phyloP scores from a whole-genome alignment of 148 eudicot species.

The Nepenthes gracilis region DNA sequence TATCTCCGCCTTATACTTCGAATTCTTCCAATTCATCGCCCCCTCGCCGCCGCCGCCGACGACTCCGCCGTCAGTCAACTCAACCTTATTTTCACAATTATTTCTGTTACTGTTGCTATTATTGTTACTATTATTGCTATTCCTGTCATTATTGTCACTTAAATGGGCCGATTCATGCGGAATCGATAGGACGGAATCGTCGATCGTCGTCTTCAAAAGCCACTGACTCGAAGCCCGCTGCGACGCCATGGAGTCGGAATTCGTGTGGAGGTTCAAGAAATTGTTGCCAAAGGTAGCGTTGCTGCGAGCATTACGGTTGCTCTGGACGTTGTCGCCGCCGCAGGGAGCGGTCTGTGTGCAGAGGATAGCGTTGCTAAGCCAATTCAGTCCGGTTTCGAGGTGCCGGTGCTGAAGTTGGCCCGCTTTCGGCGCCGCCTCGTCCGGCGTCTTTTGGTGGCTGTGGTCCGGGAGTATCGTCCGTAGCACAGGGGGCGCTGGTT shows the following conservation, averaged over 20 bases:
- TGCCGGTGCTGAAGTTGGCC: not conserved
- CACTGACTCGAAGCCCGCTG: constrained; percentile 3
- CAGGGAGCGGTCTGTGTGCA: constrained; percentile 3
- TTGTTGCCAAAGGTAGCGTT: not conserved
- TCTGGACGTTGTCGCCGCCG: not conserved
- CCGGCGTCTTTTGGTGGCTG: not conserved
- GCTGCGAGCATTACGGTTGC: no score
- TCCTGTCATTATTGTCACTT: not conserved
- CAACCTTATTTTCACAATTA: constrained; percentile 1
- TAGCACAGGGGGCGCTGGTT: no score
- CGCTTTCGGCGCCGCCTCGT: constrained; percentile 2
- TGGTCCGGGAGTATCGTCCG: no score
- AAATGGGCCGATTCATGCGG: constrained; percentile 2
- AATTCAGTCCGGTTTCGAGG: constrained; percentile 5
- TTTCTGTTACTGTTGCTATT: constrained; percentile 1
- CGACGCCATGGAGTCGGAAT: constrained; percentile 3
- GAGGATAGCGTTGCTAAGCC: constrained; percentile 10
- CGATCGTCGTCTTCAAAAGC: constrained; percentile 3
- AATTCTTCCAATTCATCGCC: constrained; percentile 31
- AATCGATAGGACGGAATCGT: constrained; percentile 6
- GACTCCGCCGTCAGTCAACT: constrained; percentile 6
- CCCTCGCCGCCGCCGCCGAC: constrained; percentile 16
- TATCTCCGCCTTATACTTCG: constrained; percentile 41
- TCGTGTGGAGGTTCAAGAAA: constrained; percentile 8
- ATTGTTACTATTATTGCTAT: constrained; percentile 1